A percentile compares a stretch with the other conserved stretches of the same genome.
These are phyloP conservation scores for Wickerhamomyces strasburgensis DNA, from an alignment of 805 yeast genomes.

Conservation along the genomic window DNA sequence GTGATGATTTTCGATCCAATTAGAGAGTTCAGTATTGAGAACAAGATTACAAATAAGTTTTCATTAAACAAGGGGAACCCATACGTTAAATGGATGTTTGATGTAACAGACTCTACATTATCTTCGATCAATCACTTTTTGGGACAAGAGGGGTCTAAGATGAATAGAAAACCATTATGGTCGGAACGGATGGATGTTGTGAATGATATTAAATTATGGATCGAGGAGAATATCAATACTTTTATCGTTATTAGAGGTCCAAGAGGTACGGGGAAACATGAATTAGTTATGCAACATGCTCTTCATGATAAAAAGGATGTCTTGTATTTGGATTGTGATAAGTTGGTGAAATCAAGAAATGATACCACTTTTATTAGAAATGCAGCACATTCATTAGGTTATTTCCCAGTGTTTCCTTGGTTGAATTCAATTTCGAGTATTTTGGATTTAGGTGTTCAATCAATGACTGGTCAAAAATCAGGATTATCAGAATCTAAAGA, in stretches of 20 bases:
- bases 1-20: conserved; percentile 91
- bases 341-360: conserved; percentile 63
- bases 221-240: conserved; percentile 84
- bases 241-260: conserved; percentile 91
- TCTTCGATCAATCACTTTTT: conserved; percentile 32
- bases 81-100: conserved; percentile 32
- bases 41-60: conserved; percentile 60
- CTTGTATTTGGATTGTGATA: conserved; percentile 74
- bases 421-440: conserved; percentile 72
- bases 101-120: conserved; percentile 26
- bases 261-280: conserved; percentile 90
- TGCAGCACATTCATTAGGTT: conserved; percentile 77
- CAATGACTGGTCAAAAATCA: conserved; percentile 90
- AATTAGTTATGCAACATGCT: conserved; percentile 65
- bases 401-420: conserved; percentile 94
- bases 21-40: conserved; percentile 70
- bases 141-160: conserved; percentile 25
- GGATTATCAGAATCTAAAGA: conserved; percentile 84
- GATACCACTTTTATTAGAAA: conserved; percentile 64
- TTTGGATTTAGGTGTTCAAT: conserved; percentile 80
- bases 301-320: conserved; percentile 56
- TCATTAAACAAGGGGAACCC: conserved; percentile 45
- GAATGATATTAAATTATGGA: conserved; percentile 68
- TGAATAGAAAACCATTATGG: conserved; percentile 44
- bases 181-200: conserved; percentile 64